Conservation (phyloP, 2,329 filamentous ascomycete species). For the Colletotrichum neosansevieriae region DNA sequence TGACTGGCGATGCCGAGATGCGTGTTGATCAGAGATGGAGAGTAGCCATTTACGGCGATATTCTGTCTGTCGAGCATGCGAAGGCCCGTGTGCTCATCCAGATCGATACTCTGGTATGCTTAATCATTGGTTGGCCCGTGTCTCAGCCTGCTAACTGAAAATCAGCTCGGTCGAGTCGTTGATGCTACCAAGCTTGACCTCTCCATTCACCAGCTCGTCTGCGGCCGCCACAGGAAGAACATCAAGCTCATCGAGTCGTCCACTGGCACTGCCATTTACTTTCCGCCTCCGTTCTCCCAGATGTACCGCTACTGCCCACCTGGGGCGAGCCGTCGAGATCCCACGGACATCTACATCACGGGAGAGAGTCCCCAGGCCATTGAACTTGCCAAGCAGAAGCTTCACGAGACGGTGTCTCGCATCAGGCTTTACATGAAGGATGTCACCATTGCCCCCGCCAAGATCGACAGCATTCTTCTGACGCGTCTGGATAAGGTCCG, state of each 20-base stretch:
- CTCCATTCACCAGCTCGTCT: conserved; percentile 90
- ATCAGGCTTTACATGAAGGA: conserved; percentile 93
- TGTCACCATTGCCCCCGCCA: conserved; percentile 87
- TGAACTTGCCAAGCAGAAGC: conserved; percentile 87
- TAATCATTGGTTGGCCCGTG: background rate
- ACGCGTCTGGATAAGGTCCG: conserved; percentile 95
- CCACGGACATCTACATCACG: conserved; percentile 94
- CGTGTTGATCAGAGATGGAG: conserved; percentile 91
- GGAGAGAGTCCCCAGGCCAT: conserved; percentile 89
- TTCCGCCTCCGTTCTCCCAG: conserved; percentile 91
- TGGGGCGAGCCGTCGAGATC: conserved; percentile 83
- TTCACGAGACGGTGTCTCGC: conserved; percentile 85
- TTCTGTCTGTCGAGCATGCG: conserved; percentile 94
- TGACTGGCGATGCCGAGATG: conserved; percentile 83
- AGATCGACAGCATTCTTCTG: conserved; percentile 94
- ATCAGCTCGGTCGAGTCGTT: conserved; percentile 77
- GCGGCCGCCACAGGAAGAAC: conserved; percentile 93
- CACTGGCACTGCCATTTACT: conserved; percentile 97
- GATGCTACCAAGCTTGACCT: conserved; percentile 86
- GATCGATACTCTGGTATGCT: conserved; percentile 88
- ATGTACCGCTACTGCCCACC: conserved; percentile 91
- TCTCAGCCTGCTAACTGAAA: conserved; percentile 30
- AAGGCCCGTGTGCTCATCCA: conserved; percentile 97
- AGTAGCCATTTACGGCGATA: conserved; percentile 94
- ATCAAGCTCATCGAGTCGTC: conserved; percentile 97